Evolutionary conservation across 163 green algal species (phyloP), one percentile per base, ranked within the genome.

Genomic region (Chlorella variabilis): DNA sequence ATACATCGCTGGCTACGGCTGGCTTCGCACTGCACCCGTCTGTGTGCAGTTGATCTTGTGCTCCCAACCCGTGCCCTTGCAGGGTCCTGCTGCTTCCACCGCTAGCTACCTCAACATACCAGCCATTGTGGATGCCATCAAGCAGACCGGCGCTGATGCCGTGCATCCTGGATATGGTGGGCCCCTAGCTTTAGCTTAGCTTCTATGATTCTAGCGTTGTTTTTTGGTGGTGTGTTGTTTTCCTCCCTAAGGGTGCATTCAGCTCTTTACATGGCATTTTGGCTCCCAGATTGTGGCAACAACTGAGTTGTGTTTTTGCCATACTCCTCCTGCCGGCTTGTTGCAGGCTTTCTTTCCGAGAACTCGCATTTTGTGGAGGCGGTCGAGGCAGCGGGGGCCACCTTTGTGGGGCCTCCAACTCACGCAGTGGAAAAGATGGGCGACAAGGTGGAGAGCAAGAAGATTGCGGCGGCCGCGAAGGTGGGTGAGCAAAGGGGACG

Each of bases 131-230:
- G 75, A 86, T 25, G 83, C 83, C 2, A 90, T 94, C 15, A 33
- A 71, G n/a, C 54, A 54, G 20, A 88, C 89, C 17, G 91, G 93
- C 27, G 92, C 90, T 3, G 75, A 89, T 41, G 90, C 93, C 3
- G 88, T 97, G 29, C 93, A 97, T 73, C 95, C 95, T 7, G 94
- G 94, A 31, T 98, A 97, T 82, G 95, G 94, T 63, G 75, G 27
- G 73, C 25, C 8, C 23, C 38, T 39, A 20, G n/a, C 6, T 65
- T n/a, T 65, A 27, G 61, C 31, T 18, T 7, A 42, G n/a, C 20
- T 7, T 27, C 6, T 18, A 5, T 41, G 20, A 23, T 39, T 18
- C 23, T 18, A 18, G n/a, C 39, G 6, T 4, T 41, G 9, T n/a
- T n/a, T n/a, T n/a, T n/a, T n/a, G n/a, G n/a, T n/a, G n/a, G n/a